These are phyloP conservation scores for Penicillium alfredii DNA, from an alignment of 495 filamentous ascomycete genomes.

Conservation along the genomic window DNA sequence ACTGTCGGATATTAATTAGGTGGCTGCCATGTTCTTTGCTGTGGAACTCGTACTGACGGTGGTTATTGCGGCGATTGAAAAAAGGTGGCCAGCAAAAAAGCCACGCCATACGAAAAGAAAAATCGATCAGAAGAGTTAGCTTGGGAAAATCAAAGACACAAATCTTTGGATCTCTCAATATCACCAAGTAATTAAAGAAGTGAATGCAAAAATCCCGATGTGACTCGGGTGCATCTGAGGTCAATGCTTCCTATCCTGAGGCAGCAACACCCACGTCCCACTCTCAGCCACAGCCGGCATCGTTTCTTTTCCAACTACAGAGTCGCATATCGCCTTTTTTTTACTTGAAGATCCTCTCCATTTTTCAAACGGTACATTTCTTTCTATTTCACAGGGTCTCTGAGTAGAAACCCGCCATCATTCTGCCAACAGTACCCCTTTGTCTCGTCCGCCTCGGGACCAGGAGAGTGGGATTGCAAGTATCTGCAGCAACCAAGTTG, in stretches of 20 bases:
- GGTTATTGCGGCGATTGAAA: conserved; percentile 1
- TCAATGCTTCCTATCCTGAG: neutral
- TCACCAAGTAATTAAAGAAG: too few relatives aligned
- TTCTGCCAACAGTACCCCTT: conserved; percentile 5
- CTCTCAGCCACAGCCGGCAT: neutral
- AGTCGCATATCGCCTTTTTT: too few relatives aligned
- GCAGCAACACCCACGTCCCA: neutral
- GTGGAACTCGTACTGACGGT: conserved; percentile 1
- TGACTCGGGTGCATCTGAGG: too few relatives aligned
- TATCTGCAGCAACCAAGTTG: conserved; percentile 1
- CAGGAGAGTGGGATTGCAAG: conserved; percentile 3
- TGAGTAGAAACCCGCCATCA: conserved; percentile 4
- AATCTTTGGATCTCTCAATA: too few relatives aligned
- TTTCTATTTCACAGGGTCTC: too few relatives aligned
- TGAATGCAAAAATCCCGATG: too few relatives aligned
- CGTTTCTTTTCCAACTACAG: too few relatives aligned
- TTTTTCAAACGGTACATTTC: too few relatives aligned
- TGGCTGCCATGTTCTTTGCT: conserved; percentile 6
- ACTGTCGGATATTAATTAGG: conserved; percentile 16
- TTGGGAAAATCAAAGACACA: too few relatives aligned
- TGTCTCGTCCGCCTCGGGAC: conserved; percentile 7
- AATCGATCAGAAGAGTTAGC: too few relatives aligned
- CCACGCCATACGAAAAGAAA: too few relatives aligned
- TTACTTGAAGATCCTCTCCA: too few relatives aligned
- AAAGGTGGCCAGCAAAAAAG: neutral